Base-by-base conservation (phyloP, 2,329 filamentous ascomycete species). In the Xylogone sp. region DNA sequence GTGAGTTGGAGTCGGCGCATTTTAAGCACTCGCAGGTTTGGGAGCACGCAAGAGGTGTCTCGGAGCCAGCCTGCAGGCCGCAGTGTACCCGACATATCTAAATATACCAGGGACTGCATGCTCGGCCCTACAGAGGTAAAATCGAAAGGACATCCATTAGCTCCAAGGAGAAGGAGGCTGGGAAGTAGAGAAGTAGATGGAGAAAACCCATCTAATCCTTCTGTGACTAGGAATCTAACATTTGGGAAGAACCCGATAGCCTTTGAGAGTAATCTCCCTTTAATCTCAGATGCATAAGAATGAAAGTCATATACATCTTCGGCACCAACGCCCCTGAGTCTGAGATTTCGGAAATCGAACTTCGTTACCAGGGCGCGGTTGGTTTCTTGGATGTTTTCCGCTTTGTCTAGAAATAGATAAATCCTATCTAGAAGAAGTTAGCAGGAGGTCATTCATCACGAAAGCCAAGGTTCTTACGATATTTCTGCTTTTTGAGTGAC, bases 21-120 rank as follows among this genome's bases (percentile, higher is more conserved):
- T 57, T 81, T 84, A 21, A 85, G 62, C 3, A 84, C 67, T 2
- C 76, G 74, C 8, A 85, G 68, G 44, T 69, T 65, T 2, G 73
- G 72, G 31, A 82, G 63, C 52, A 1, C 75, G 58, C 16, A 65
- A 59, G 10, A 27, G 43, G 0, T 75, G 77, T 1, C 75, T 77
- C 0, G 21, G 20, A 16, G 19, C 39, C 34, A 31, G 7, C 45
- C 19, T 18, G 24, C 19, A n/a, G n/a, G 72, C 72, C n/a, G 75
- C 58, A 19, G n/a, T 39, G 34, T 39, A 16, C 69, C 65, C 1
- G 79, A 82, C 8, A 81, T 54, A 51, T 83, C 79, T 3, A 83
- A 70, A 54, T 78, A 83, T 5, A 79, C 68, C 29, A 83, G 56
- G 12, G 63, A 61, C 3, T 64, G 62, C 47, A 78, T 66, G 42